Evolutionary conservation across 2,329 filamentous ascomycete species (phyloP).

Genomic region (Fonsecaea multimorphosa): DNA sequence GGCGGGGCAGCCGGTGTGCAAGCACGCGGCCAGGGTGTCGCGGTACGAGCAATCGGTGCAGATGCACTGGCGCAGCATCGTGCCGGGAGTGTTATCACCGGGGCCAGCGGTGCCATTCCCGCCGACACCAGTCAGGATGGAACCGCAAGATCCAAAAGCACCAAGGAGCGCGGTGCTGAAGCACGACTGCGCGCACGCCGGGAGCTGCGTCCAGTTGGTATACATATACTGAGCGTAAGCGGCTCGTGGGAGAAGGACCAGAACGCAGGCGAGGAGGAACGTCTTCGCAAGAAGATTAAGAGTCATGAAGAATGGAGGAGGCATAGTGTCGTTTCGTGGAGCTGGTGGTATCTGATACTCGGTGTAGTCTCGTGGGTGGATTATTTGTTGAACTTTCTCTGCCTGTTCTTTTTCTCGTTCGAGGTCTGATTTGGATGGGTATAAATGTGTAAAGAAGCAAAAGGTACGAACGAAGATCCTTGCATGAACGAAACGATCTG

Average conservation of each 20-base stretch:
- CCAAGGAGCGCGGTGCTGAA: background rate
- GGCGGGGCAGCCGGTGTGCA: background rate
- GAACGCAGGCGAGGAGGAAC: background rate
- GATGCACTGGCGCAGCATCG: background rate
- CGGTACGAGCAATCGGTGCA: conserved; percentile 2
- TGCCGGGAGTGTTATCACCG: background rate
- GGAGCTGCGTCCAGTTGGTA: background rate
- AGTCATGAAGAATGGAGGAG: too few species aligned
- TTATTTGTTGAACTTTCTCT: too few species aligned
- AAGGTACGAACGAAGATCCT: too few species aligned
- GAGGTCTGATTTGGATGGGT: too few species aligned
- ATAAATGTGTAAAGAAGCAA: too few species aligned
- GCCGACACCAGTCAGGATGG: background rate
- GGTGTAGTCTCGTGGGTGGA: too few species aligned
- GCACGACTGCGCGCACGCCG: background rate
- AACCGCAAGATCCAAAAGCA: background rate
- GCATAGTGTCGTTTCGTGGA: too few species aligned
- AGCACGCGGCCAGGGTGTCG: background rate
- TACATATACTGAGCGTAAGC: background rate
- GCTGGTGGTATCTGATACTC: too few species aligned
- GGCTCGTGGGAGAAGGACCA: background rate
- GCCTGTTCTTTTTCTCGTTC: too few species aligned
- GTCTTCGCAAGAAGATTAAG: too few species aligned
- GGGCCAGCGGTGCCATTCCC: background rate
- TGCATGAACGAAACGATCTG: too few species aligned